Evolutionary conservation across 2,329 filamentous ascomycete genomes (phyloP).

Genomic region (Pseudocercospora musae): DNA sequence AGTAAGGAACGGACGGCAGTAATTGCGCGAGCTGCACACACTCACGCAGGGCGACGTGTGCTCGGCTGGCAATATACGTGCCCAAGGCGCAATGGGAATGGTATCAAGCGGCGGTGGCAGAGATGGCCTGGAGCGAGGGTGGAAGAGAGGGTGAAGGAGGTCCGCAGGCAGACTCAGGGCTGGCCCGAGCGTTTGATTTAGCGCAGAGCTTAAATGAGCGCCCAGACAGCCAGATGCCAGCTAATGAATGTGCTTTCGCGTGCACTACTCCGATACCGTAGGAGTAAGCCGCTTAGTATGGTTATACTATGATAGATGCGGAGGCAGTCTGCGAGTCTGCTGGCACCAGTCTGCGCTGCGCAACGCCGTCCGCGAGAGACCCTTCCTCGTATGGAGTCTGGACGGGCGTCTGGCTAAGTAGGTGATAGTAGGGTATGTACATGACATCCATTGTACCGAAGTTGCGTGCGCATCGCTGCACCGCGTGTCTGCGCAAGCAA

Average conservation of each 20-base stretch:
- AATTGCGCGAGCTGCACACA: slow-evolving; percentile 15
- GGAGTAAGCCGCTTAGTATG: too few species aligned
- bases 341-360: background rate
- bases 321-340: too few species aligned
- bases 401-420: background rate
- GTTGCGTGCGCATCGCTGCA: background rate
- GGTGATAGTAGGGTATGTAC: background rate
- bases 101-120: slow-evolving; percentile 18
- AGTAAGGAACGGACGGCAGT: slow-evolving; percentile 25
- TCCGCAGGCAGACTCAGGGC: background rate
- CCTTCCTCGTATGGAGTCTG: background rate
- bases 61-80: slow-evolving; percentile 5
- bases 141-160: slow-evolving; percentile 4
- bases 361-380: background rate
- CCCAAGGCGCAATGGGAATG: slow-evolving; percentile 4
- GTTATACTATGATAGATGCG: too few species aligned
- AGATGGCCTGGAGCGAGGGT: slow-evolving; percentile 1
- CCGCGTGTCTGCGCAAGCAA: slow-evolving; percentile 2
- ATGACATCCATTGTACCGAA: background rate
- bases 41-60: slow-evolving; percentile 2
- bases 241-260: background rate
- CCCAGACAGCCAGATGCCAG: background rate
- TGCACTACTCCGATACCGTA: too few species aligned
- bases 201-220: background rate
- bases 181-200: background rate